phyloP scores from a whole-genome alignment of 1,284 basidiomycete genomes.

The Heterobasidion occidentale region DNA sequence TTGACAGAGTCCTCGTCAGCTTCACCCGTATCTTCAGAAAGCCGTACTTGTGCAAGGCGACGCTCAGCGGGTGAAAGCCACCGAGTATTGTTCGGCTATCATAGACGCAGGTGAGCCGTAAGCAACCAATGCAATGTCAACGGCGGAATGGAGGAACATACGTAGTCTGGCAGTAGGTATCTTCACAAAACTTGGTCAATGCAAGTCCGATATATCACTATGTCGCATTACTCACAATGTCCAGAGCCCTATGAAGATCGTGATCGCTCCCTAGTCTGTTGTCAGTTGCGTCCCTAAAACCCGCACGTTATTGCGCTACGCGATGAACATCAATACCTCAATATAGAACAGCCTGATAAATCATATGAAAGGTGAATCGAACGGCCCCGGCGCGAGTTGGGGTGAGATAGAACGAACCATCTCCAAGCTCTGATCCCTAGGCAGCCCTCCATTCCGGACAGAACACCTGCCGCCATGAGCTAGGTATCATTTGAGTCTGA shows the following conservation, averaged over 20 bases:
- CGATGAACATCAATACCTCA: constrained; percentile 29
- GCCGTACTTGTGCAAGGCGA: constrained; percentile 60
- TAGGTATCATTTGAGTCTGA: constrained; percentile 15
- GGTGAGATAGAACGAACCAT: constrained; percentile 32
- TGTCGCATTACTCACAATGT: constrained; percentile 34
- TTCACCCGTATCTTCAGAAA: constrained; percentile 73
- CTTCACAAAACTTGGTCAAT: constrained; percentile 1
- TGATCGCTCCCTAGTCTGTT: constrained; percentile 40
- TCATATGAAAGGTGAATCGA: neutral
- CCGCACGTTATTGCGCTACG: neutral
- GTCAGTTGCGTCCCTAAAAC: neutral
- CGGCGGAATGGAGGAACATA: constrained; percentile 11
- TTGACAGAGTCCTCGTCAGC: constrained; percentile 49
- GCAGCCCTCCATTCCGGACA: constrained; percentile 60
- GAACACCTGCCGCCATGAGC: constrained; percentile 64
- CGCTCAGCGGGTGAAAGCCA: constrained; percentile 55
- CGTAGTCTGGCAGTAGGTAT: constrained; percentile 16
- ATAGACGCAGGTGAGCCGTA: neutral
- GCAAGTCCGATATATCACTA: neutral
- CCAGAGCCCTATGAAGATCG: constrained; percentile 46
- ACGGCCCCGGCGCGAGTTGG: neutral
- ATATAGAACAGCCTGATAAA: constrained; percentile 48
- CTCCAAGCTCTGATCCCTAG: constrained; percentile 66
- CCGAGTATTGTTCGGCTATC: constrained; percentile 57
- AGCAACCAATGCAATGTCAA: neutral